Conservation (phyloP, 768 basidiomycete genomes). For the Boletus eberwhitei region DNA sequence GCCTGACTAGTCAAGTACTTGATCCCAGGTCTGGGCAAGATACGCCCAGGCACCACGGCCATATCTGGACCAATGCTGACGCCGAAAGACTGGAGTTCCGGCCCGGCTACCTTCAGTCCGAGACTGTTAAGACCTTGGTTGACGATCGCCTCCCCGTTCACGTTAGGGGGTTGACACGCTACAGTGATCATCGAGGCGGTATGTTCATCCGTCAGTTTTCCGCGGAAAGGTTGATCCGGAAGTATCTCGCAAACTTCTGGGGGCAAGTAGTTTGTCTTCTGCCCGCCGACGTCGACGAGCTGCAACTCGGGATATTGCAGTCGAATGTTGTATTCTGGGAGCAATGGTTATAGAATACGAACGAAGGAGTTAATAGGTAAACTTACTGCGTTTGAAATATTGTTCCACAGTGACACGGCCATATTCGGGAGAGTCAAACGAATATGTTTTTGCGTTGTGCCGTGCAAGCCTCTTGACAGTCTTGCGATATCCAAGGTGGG, state of each 20-base stretch:
- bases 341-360: neutral
- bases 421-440: constrained; percentile 40
- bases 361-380: neutral
- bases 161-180: constrained; percentile 48
- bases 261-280: constrained; percentile 41
- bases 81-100: constrained; percentile 42
- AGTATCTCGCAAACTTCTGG: constrained; percentile 50
- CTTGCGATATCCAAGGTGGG: constrained; percentile 73
- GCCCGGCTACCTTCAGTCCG: constrained; percentile 36
- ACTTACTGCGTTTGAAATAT: constrained; percentile 47
- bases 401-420: constrained; percentile 44
- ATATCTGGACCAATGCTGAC: constrained; percentile 45
- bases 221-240: constrained; percentile 38
- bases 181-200: constrained; percentile 49
- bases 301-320: constrained; percentile 40
- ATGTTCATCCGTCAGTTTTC: constrained; percentile 55
- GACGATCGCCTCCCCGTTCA: constrained; percentile 45
- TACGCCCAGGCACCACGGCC: constrained; percentile 54
- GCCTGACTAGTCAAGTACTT: constrained; percentile 35
- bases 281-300: constrained; percentile 47
- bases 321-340: constrained; percentile 40
- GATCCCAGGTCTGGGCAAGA: constrained; percentile 43
- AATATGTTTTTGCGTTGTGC: constrained; percentile 36
- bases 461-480: constrained; percentile 56
- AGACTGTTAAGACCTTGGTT: constrained; percentile 41